Evolutionary conservation across 495 filamentous ascomycete genomes (phyloP), one percentile per base, ranked within the genome.

Genomic region (Trichoderma erinaceum): DNA sequence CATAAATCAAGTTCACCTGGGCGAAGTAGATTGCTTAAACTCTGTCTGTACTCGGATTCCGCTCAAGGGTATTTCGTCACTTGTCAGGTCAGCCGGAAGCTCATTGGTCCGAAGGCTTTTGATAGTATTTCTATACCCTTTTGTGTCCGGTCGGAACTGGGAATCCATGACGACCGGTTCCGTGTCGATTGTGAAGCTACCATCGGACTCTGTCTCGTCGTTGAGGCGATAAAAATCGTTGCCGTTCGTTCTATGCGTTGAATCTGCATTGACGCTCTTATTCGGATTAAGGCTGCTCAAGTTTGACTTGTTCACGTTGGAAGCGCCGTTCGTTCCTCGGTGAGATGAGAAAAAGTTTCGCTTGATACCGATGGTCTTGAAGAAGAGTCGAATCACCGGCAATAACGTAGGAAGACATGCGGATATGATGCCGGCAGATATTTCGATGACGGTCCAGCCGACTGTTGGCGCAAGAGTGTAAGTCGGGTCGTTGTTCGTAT

Each of bases 341-440:
- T n/a, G 27, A 21, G 35, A 21, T 6, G 63, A 41, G 16, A 44
- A 23, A 18, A 46, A 61, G 56, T 61, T 61, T 0, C 56, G 56
- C 43, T 66, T 52, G 65, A 66, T 66, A 13, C 65, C 65, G 41
- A 66, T n/a, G 4, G 21, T 32, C 18, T 23, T 32, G 41, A 32
- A 3, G 13, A 66, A n/a, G 21, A 32, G 27, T 21, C 44, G 35
- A 48, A 75, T 38, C 8, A 75, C 70, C 18, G 80, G 80, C 1
- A 73, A 74, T 16, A 83, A 66, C n/a, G 79, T 80, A 4, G 80
- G 80, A 16, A 83, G 76, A 69, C 78, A 81, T 67, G 80, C 80
- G 41, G 75, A 80, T 16, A 82, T 72, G 72, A 83, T 81, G 16
- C 79, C 79, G 50, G 77, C 77, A 27, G 80, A 75, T 74, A 80